Evolutionary conservation across 2,329 filamentous ascomycete species (phyloP).

Genomic region (Colletotrichum tanaceti): DNA sequence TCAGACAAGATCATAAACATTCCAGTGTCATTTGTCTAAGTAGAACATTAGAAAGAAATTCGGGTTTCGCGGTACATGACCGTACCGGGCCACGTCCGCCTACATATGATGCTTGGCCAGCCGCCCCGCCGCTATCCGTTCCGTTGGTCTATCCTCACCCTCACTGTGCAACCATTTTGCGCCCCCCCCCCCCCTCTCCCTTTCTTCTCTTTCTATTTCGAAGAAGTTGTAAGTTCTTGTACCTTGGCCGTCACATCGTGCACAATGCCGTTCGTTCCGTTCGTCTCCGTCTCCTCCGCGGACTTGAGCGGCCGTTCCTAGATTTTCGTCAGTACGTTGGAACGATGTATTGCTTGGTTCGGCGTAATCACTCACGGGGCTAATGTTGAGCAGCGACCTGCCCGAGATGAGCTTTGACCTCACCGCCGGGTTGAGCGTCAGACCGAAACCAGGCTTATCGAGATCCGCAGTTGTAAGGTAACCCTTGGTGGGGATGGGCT

Average conservation of each 20-base stretch:
- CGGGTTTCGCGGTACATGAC: background rate
- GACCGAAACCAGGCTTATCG: conserved; percentile 90
- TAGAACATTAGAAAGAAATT: conserved; percentile 6
- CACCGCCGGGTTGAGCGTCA: conserved; percentile 85
- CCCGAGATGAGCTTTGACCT: conserved; percentile 79
- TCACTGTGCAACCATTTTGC: background rate
- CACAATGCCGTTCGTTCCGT: conserved; percentile 44
- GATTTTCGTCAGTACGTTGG: background rate
- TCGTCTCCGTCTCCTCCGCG: conserved; percentile 41
- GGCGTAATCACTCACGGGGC: conserved; percentile 45
- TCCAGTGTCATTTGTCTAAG: background rate
- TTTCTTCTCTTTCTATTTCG: conserved; percentile 3
- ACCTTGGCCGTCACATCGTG: conserved; percentile 51
- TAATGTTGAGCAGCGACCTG: conserved; percentile 76
- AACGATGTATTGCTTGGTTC: background rate
- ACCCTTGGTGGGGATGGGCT: conserved; percentile 87
- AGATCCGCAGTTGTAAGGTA: conserved; percentile 83
- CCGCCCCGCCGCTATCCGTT: background rate
- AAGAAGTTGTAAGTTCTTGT: conserved; percentile 48
- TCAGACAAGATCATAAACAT: background rate
- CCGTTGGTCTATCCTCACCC: background rate
- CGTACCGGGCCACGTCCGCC: background rate
- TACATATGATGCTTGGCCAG: background rate
- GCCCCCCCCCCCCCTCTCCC: no score
- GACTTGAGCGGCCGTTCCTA: conserved; percentile 35